Evolutionary conservation across 2,329 filamentous ascomycete genomes (phyloP), one percentile per base, ranked within the genome.

Genomic region (Xylariaceae sp.): DNA sequence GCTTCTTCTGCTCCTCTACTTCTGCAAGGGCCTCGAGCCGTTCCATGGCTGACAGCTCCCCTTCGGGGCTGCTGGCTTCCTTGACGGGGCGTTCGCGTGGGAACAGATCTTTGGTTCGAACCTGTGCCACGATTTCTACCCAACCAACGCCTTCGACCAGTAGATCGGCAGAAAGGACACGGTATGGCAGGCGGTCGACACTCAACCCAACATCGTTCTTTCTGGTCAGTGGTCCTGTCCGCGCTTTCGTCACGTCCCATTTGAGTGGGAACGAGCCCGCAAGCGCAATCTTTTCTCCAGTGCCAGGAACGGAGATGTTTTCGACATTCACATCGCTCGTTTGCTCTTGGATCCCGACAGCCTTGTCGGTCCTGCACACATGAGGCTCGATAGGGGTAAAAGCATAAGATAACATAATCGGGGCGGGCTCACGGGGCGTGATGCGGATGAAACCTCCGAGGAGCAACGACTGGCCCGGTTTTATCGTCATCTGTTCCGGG

Each of bases 131-230:
- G 28, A 98, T 62, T 63, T 98, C 92, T 2, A 98, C 74, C 85
- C 94, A 98, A 6, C 92, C 92, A 17, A 88, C 83, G 2, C 92
- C 88, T 60, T 97, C 90, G 34, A 98, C 80, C 11, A 98, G 67
- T 16, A 98, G 79, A 57, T 98, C 94, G 0, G 83, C 75, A 7
- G 83, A 79, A 44, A 92, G 72, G 2, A 97, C 79, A 11, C 77
- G 75, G 62, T 89, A 98, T 0, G 88, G 87, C 4, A 97, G 67
- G 12, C 71, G 67, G 2, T 86, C 79, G 1, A 83, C 73, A 40
- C 76, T 78, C 31, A 82, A 67, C 27, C 73, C 79, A 31, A 73
- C 73, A 2, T 77, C 84, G 34, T 75, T 69, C 41, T 71, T 76
- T 21, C 72, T 68, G 3, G 83, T 86, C 28, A 89, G 62, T 0